Conservation (phyloP, 2,329 filamentous ascomycete genomes). For the Botrytis tulipae region DNA sequence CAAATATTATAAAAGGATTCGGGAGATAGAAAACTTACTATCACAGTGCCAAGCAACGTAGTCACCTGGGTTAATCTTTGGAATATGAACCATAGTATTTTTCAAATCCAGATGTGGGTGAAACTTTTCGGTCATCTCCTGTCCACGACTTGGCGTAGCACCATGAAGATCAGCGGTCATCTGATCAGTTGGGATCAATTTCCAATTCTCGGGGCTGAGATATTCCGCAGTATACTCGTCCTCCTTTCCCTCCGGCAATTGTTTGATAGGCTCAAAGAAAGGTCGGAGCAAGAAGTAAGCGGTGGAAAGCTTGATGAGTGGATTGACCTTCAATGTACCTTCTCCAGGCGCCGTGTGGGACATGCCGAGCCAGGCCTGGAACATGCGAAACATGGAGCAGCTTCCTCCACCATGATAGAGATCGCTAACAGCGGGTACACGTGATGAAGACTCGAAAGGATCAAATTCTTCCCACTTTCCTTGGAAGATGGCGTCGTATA, state of each 20-base stretch:
- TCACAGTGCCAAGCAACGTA: slow-evolving; percentile 63
- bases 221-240: slow-evolving; percentile 36
- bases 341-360: slow-evolving; percentile 69
- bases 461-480: slow-evolving; percentile 81
- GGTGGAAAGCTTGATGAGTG: slow-evolving; percentile 70
- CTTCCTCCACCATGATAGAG: slow-evolving; percentile 78
- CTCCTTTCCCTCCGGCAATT: slow-evolving; percentile 45
- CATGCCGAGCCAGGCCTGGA: slow-evolving; percentile 86
- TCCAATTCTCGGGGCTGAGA: slow-evolving; percentile 52
- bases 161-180: slow-evolving; percentile 61
- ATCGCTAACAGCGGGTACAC: slow-evolving; percentile 68
- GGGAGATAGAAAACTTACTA: slow-evolving; percentile 4
- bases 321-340: slow-evolving; percentile 81
- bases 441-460: slow-evolving; percentile 72
- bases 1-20: background rate
- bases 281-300: slow-evolving; percentile 80
- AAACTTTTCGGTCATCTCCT: slow-evolving; percentile 58
- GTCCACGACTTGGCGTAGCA: slow-evolving; percentile 60
- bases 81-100: slow-evolving; percentile 63
- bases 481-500: slow-evolving; percentile 71
- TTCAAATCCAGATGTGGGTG: slow-evolving; percentile 64
- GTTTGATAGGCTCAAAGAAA: slow-evolving; percentile 58
- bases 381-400: slow-evolving; percentile 82
- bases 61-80: slow-evolving; percentile 62
- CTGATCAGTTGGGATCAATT: slow-evolving; percentile 43